Conservation (phyloP, 73 alveolate species). For the Stentor coeruleus region DNA sequence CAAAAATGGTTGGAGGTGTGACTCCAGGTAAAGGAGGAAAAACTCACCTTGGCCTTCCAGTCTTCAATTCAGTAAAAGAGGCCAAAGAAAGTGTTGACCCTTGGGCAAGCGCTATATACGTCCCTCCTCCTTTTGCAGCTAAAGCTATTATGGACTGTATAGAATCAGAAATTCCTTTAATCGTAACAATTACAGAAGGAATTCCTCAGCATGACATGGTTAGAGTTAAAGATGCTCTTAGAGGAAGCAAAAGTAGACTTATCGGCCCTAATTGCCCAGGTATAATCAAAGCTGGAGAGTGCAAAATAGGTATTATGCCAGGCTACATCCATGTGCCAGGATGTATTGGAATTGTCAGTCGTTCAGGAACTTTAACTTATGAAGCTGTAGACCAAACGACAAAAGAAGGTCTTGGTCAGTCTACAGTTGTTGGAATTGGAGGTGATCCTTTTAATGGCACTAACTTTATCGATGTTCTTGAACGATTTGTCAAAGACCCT, state of each 20-base stretch:
- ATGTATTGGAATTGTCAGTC: slow-evolving; percentile 61
- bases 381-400: slow-evolving; percentile 97
- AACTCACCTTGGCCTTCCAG: slow-evolving; percentile 80
- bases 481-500: slow-evolving; percentile 82
- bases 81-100: slow-evolving; percentile 83
- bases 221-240: slow-evolving; percentile 84
- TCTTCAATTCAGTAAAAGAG: slow-evolving; percentile 66
- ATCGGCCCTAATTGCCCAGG: slow-evolving; percentile 99
- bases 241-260: slow-evolving; percentile 82
- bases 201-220: slow-evolving; percentile 92
- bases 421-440: slow-evolving; percentile 91
- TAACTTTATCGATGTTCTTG: slow-evolving; percentile 91
- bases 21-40: slow-evolving; percentile 77
- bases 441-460: slow-evolving; percentile 98
- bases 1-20: slow-evolving; percentile 97
- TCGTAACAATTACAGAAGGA: slow-evolving; percentile 96
- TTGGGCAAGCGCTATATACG: slow-evolving; percentile 94
- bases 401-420: slow-evolving; percentile 86
- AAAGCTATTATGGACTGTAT: slow-evolving; percentile 81
- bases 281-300: slow-evolving; percentile 95
- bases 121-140: slow-evolving; percentile 97
- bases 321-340: slow-evolving; percentile 79
- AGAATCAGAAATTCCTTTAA: slow-evolving; percentile 86
- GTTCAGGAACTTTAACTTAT: slow-evolving; percentile 96
- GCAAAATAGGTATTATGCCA: slow-evolving; percentile 99